Percentiles rank a stretch among this genome's conserved stretches.
These are phyloP conservation scores for Aspergillus tubingensis DNA, from an alignment of 2,329 filamentous ascomycete genomes.

Conservation along the genomic window DNA sequence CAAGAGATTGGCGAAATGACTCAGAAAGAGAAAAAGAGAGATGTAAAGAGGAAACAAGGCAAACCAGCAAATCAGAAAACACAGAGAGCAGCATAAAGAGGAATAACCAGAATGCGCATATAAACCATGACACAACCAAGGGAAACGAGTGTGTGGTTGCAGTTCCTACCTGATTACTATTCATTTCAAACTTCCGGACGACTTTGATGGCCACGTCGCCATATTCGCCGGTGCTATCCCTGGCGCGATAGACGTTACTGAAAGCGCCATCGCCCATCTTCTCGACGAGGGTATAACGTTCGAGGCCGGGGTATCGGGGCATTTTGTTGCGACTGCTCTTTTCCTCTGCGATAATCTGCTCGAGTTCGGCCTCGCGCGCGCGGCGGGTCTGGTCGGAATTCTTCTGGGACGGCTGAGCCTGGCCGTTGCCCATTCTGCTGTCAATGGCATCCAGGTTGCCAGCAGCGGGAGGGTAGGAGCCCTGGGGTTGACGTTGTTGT, in stretches of 20 bases:
- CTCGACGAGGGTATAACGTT: conserved; percentile 82
- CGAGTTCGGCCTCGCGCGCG: conserved; percentile 65
- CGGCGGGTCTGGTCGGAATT: conserved; percentile 60
- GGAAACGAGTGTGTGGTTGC: conserved; percentile 24
- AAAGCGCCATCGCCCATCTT: conserved; percentile 99
- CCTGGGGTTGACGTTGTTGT: conserved; percentile 57
- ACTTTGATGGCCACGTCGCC: conserved; percentile 96
- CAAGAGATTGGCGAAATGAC: conserved; percentile 52
- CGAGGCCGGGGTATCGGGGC: conserved; percentile 79
- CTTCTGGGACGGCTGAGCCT: conserved; percentile 54
- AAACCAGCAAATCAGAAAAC: conserved; percentile 22
- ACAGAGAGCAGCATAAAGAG: conserved; percentile 25
- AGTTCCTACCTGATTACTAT: conserved; percentile 87
- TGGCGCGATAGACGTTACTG: conserved; percentile 94
- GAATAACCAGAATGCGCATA: conserved; percentile 26
- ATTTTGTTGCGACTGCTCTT: conserved; percentile 82
- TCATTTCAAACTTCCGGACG: conserved; percentile 98
- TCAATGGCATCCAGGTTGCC: conserved; percentile 64
- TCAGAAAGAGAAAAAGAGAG: conserved; percentile 29
- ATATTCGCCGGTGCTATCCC: conserved; percentile 69
- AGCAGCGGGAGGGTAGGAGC: conserved; percentile 51
- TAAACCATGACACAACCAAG: conserved; percentile 24
- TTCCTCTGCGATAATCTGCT: conserved; percentile 88
- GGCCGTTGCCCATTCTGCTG: conserved; percentile 63
- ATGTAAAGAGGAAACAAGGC: conserved; percentile 20